These are phyloP conservation scores for Phlyctochytrium bullatum DNA, from an alignment of 192 early-diverging fungal genomes.

Conservation along the genomic window DNA sequence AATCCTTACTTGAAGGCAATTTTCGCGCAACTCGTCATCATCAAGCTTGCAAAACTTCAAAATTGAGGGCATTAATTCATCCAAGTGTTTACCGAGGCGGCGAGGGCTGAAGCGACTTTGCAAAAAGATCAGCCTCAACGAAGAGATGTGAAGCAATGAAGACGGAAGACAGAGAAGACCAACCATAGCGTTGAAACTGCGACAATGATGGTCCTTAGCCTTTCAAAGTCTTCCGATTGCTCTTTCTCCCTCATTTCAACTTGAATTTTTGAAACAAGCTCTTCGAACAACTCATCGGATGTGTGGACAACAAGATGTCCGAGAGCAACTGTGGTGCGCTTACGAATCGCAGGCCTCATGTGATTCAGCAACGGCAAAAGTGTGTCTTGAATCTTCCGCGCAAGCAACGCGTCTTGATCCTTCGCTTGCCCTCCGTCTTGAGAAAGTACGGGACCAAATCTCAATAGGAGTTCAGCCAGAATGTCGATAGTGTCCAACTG, in stretches of 20 bases:
- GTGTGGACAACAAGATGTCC: conserved; percentile 64
- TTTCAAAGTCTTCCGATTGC: conserved; percentile 57
- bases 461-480: conserved; percentile 64
- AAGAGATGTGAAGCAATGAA: background rate
- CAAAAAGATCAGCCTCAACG: conserved; percentile 9
- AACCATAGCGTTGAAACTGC: conserved; percentile 72
- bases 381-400: conserved; percentile 59
- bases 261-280: conserved; percentile 54
- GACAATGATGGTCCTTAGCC: conserved; percentile 70
- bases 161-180: too few relatives aligned
- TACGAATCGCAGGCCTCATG: conserved; percentile 70
- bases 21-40: conserved; percentile 81
- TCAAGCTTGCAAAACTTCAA: conserved; percentile 55
- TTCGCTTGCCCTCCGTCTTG: background rate
- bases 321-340: conserved; percentile 70
- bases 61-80: conserved; percentile 60
- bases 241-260: conserved; percentile 50
- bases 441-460: conserved; percentile 63
- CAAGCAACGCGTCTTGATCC: conserved; percentile 26
- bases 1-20: conserved; percentile 59
- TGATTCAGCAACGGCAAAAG: conserved; percentile 70
- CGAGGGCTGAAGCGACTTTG: conserved; percentile 69
- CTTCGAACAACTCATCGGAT: conserved; percentile 70
- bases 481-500: conserved; percentile 73
- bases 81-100: conserved; percentile 65